Conservation (phyloP, 345 rosid genomes). For the Lenwebbia sp. region DNA sequence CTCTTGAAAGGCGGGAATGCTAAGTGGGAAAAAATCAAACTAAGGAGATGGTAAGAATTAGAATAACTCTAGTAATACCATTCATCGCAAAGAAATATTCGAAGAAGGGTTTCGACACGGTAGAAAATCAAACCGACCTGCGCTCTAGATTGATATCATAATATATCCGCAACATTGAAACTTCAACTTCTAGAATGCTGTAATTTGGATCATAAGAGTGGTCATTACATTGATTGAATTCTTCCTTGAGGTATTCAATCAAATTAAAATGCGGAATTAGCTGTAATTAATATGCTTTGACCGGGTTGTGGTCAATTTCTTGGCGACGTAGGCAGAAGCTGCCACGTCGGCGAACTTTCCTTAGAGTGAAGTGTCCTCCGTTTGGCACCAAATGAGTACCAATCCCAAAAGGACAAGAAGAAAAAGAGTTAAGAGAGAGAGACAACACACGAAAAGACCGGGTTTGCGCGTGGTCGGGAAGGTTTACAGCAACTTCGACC, state of each 20-base stretch:
- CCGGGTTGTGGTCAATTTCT: not conserved
- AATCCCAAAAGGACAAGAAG: not conserved
- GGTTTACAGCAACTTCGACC: not conserved
- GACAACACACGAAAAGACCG: not conserved
- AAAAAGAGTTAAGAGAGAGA: not conserved
- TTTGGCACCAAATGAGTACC: not conserved
- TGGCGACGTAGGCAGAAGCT: no score
- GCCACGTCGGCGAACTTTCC: not conserved
- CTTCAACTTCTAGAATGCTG: not conserved
- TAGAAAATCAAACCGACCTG: not conserved
- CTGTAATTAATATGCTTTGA: not conserved
- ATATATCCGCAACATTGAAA: not conserved
- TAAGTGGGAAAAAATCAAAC: not conserved
- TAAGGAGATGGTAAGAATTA: not conserved
- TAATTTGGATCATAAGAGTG: not conserved
- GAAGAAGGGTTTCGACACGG: not conserved
- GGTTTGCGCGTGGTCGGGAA: not conserved
- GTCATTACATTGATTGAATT: not conserved
- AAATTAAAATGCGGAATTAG: not conserved
- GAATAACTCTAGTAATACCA: rapidly evolving
- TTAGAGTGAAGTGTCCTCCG: not conserved
- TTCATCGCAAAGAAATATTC: not conserved
- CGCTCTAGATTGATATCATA: not conserved
- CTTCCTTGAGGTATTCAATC: not conserved
- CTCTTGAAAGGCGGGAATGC: not conserved